Percentiles rank a stretch among this genome's conserved stretches.
These are phyloP conservation scores for Neurospora sp. DNA, from an alignment of 495 filamentous ascomycete genomes.

Conservation along the genomic window DNA sequence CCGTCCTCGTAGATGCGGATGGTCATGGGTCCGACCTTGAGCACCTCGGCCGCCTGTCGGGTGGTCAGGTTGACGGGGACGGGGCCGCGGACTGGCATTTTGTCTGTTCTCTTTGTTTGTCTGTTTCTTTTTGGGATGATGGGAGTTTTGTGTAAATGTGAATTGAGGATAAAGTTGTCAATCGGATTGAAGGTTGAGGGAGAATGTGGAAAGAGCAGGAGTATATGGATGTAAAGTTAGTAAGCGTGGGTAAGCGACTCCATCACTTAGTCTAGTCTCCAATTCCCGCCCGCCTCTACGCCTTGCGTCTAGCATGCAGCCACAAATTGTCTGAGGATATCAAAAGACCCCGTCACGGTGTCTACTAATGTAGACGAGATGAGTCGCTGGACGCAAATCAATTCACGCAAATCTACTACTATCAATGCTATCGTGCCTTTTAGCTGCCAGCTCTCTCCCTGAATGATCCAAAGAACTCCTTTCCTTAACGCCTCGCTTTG, in stretches of 20 bases:
- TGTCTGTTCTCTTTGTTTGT: not conserved
- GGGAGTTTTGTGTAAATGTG: not conserved
- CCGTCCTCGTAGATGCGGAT: conserved; percentile 24
- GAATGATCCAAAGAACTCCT: not conserved
- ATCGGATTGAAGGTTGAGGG: not conserved
- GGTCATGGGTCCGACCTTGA: conserved; percentile 22
- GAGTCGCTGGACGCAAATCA: not conserved
- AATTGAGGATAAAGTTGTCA: not conserved
- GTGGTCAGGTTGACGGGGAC: conserved; percentile 17
- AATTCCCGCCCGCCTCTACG: not conserved
- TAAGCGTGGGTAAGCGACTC: not conserved
- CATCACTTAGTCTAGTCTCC: not conserved
- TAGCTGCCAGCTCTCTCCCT: not conserved
- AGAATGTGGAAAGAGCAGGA: not conserved
- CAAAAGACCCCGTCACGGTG: not conserved
- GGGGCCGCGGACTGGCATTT: conserved; percentile 21
- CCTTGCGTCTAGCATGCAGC: not conserved
- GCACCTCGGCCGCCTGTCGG: conserved; percentile 16
- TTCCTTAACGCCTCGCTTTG: not conserved
- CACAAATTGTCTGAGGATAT: not conserved
- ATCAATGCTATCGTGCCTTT: not conserved
- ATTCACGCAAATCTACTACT: not conserved
- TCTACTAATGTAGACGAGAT: not conserved
- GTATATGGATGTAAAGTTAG: not conserved
- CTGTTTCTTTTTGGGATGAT: not conserved